Percentiles rank a stretch among this genome's conserved stretches.
Evolutionary conservation across 495 filamentous ascomycete species (phyloP).

Genomic region (Tuber aestivum): DNA sequence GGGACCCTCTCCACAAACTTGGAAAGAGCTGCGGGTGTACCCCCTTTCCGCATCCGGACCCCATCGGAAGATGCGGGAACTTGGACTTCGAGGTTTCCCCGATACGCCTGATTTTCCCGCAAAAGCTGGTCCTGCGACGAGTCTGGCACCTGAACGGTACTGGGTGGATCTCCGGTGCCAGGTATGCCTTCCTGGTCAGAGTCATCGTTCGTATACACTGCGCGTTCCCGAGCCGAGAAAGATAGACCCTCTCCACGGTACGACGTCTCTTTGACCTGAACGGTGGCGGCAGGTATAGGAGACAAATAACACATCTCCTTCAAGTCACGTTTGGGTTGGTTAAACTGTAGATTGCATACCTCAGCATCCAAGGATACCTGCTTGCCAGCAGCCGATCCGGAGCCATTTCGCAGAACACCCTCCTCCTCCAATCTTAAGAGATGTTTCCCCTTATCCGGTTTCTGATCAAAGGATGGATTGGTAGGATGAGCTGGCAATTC

Average conservation of each 20-base stretch:
- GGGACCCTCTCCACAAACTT: neutral
- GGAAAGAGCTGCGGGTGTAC: neutral
- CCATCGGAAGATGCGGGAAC: neutral
- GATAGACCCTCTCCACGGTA: constrained; percentile 11
- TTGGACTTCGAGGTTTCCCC: neutral
- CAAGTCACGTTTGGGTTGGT: neutral
- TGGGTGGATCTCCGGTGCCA: neutral
- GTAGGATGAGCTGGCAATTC: neutral
- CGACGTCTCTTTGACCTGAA: constrained; percentile 34
- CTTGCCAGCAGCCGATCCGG: neutral
- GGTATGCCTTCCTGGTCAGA: neutral
- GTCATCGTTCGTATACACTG: neutral
- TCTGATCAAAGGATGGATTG: neutral
- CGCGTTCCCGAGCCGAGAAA: neutral
- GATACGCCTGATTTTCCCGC: neutral
- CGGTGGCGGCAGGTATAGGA: constrained; percentile 8
- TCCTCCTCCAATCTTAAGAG: neutral
- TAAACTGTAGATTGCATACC: neutral
- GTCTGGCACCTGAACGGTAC: neutral
- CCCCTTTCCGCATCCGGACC: neutral
- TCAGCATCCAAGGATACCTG: neutral
- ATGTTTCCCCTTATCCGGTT: neutral
- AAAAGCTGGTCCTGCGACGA: neutral
- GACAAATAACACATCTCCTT: neutral
- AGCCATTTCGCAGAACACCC: neutral